These are phyloP conservation scores for Cyamopsis tetragonoloba DNA, from an alignment of 306 rosid species.

Conservation along the genomic window DNA sequence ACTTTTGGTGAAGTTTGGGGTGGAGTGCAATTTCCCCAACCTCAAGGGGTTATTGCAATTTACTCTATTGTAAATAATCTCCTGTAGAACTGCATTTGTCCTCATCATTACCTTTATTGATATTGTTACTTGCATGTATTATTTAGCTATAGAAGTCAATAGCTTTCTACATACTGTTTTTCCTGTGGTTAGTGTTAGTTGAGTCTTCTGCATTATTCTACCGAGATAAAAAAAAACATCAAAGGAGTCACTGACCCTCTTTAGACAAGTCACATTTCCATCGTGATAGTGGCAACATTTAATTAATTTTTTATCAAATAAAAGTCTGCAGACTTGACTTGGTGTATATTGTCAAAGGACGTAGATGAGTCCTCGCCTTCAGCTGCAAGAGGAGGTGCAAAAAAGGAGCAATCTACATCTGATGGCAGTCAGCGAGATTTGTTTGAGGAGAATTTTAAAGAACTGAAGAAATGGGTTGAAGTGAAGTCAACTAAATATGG, in stretches of 20 bases:
- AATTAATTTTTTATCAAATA: constrained; percentile 32
- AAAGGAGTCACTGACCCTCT: not conserved
- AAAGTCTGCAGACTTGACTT: constrained; percentile 60
- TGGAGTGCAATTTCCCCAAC: too few species aligned
- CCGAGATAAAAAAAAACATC: constrained; percentile 12
- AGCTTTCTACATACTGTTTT: not conserved
- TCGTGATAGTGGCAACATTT: constrained; percentile 31
- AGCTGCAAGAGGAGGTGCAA: constrained; percentile 36
- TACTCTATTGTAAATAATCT: not conserved
- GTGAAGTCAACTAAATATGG: constrained; percentile 75
- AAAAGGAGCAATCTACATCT: constrained; percentile 35
- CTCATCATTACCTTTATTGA: not conserved
- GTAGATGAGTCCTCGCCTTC: constrained; percentile 26
- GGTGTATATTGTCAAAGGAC: constrained; percentile 56
- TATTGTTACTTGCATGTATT: constrained; percentile 12
- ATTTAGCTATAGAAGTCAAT: not conserved
- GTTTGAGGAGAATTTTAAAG: constrained; percentile 79
- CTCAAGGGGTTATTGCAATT: too few species aligned
- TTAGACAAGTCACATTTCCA: constrained; percentile 17
- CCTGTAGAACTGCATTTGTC: not conserved
- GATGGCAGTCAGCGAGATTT: constrained; percentile 36
- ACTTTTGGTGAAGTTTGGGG: too few species aligned
- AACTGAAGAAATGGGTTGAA: constrained; percentile 86
- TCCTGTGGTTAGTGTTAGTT: not conserved
- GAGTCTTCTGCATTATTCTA: constrained; percentile 17